Percentiles rank a stretch among this genome's conserved stretches.
These are phyloP conservation scores for Populus ilicifolia DNA, from an alignment of 345 rosid genomes.

Conservation along the genomic window DNA sequence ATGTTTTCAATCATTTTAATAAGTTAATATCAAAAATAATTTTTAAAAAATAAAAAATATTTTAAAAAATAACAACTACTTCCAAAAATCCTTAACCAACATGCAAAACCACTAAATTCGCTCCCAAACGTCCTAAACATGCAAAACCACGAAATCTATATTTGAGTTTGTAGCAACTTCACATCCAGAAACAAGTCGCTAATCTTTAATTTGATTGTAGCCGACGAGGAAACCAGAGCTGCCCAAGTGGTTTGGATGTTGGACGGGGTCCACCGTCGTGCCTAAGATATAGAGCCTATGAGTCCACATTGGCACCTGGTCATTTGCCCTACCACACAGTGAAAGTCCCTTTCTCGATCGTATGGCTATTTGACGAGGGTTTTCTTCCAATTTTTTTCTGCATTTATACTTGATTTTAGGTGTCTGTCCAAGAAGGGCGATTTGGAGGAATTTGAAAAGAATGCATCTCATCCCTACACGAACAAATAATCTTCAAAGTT, in stretches of 20 bases:
- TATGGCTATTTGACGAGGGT: not conserved
- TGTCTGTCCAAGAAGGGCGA: not conserved
- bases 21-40: no score
- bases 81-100: no score
- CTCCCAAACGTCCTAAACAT: no score
- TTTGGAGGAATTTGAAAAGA: slow-evolving; percentile 3
- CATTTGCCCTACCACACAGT: not conserved
- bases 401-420: not conserved
- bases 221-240: slow-evolving; percentile 5
- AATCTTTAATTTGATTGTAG: not conserved
- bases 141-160: not conserved
- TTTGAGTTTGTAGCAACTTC: not conserved
- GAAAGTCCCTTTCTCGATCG: not conserved
- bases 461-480: slow-evolving; percentile 11
- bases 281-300: slow-evolving; percentile 1
- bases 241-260: slow-evolving; percentile 9
- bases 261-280: slow-evolving; percentile 3
- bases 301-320: not conserved
- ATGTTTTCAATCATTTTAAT: no score
- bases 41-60: no score
- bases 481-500: slow-evolving; percentile 4
- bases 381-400: not conserved
- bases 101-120: no score
- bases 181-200: not conserved
- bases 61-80: no score